Evolutionary conservation across 2,329 filamentous ascomycete genomes (phyloP), one percentile per base, ranked within the genome.

Genomic region (Pseudocercospora fijiensis): DNA sequence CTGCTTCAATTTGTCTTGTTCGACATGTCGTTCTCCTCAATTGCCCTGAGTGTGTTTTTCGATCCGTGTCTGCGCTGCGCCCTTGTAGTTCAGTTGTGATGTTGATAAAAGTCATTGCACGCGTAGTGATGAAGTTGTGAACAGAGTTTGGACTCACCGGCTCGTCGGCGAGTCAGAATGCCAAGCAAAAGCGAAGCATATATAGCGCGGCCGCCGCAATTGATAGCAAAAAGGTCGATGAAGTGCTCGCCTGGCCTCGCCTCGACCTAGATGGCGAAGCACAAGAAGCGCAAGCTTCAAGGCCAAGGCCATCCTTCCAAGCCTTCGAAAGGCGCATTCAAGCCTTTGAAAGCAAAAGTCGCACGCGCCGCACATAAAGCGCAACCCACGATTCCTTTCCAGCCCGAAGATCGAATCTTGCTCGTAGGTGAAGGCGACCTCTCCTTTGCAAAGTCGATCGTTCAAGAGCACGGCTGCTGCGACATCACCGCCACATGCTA

Each of bases 391-490:
- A 87, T 93, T 22, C 90, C 90, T 16, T 93, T 94, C 76, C 76
- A 82, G 24, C 62, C 64, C 13, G 78, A 84, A 70, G 86, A 92
- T 69, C 80, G 84, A 70, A 91, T 94, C 67, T 85, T 95, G 6
- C 84, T 94, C 2, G 79, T 94, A 58, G 91, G 91, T 71, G 91
- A 95, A 74, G 91, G 81, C 67, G 91, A 96, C 77, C 86, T 95
- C 73, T 92, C 89, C 75, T 94, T 92, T 75, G 85, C 90, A 11
- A 83, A 84, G 27, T 88, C 86, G 1, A 82, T 94, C 1, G 81
- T 89, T 58, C 77, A 82, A 59, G 82, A 89, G 71, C 89, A 92
- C 78, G 82, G 81, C 68, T 91, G 87, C 79, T 82, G 79, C 64
- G 81, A 87, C 71, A 76, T 94, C 5, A 88, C 86, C 0, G 90